Evolutionary conservation across 768 basidiomycete genomes (phyloP).

Genomic region (Favolaschia claudopus): DNA sequence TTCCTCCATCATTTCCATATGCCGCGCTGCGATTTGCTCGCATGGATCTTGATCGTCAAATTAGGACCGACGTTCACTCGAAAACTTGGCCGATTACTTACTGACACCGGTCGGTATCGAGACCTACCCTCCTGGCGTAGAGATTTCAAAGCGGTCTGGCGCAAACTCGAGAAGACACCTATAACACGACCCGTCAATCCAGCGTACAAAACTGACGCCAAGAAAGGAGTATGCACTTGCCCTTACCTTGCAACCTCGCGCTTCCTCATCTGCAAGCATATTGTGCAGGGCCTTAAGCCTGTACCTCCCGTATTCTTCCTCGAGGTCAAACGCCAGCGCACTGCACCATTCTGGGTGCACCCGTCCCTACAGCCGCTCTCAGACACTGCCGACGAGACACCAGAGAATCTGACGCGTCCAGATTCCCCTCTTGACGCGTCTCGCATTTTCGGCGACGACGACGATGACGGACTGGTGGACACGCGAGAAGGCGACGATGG

Average conservation of each 20-base stretch:
- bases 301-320: constrained; percentile 34
- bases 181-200: constrained; percentile 35
- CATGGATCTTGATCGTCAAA: constrained; percentile 40
- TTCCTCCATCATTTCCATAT: constrained; percentile 42
- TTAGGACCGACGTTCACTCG: constrained; percentile 37
- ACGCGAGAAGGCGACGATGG: neutral
- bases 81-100: constrained; percentile 30
- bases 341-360: constrained; percentile 33
- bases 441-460: constrained; percentile 26
- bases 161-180: constrained; percentile 17
- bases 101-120: constrained; percentile 30
- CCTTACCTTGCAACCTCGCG: constrained; percentile 30
- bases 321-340: constrained; percentile 27
- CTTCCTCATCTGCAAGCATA: constrained; percentile 40
- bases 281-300: constrained; percentile 29
- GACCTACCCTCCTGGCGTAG: constrained; percentile 34
- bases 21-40: constrained; percentile 40
- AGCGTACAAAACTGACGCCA: constrained; percentile 30
- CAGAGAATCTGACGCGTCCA: no score
- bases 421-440: no score
- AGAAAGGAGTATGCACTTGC: constrained; percentile 32
- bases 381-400: constrained; percentile 7
- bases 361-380: constrained; percentile 13
- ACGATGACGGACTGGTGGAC: constrained; percentile 11
- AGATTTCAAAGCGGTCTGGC: constrained; percentile 34